Evolutionary conservation across 208 protist species (phyloP).

Genomic region (Tritrichomonas foetus): DNA sequence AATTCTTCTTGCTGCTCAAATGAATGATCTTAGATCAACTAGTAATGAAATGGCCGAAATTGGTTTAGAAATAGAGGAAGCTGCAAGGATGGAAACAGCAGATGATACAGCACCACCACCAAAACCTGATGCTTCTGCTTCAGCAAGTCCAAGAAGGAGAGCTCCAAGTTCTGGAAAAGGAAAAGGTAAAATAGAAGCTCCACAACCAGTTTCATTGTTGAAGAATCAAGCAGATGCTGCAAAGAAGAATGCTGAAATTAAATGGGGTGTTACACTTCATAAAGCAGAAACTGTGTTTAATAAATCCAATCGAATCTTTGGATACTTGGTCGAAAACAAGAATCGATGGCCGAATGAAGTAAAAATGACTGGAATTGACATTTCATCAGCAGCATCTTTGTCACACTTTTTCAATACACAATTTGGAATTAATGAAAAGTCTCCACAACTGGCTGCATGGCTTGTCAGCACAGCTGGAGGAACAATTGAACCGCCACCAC

Average conservation of each 20-base stretch:
- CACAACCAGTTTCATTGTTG: background rate
- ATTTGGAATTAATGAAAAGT: constrained; percentile 19
- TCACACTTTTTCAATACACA: background rate
- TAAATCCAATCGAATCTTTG: background rate
- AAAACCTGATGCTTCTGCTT: too few species aligned
- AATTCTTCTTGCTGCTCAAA: background rate
- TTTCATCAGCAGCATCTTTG: background rate
- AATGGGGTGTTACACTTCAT: background rate
- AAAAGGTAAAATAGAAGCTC: background rate
- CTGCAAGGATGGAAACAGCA: background rate
- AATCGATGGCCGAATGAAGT: background rate
- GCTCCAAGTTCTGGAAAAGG: background rate
- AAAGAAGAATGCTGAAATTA: background rate
- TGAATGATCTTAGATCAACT: background rate
- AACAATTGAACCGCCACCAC: too few species aligned
- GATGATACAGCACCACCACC: too few species aligned
- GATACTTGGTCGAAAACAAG: background rate
- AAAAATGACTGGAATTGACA: background rate
- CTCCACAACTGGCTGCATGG: background rate
- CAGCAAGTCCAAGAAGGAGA: background rate
- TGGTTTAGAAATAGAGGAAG: background rate
- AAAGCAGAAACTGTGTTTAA: background rate
- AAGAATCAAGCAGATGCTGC: background rate
- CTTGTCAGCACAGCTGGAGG: too few species aligned
- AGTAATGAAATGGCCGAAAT: background rate